Percentiles rank a stretch among this genome's conserved stretches.
Conservation (phyloP, 768 basidiomycete species). For the Udeniomyces megalosporus region DNA sequence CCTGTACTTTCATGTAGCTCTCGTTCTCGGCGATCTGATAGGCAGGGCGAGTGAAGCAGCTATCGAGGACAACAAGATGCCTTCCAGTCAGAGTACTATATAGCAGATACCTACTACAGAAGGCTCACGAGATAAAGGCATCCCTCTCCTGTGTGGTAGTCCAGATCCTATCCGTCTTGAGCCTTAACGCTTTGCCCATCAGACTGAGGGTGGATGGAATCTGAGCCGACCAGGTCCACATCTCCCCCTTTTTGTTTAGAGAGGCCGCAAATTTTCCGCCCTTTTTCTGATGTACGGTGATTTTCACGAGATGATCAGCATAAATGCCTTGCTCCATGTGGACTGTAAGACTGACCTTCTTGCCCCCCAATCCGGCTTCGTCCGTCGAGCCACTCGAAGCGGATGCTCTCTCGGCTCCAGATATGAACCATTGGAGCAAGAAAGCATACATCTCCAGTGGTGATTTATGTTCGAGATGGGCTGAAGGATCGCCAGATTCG, state of each 20-base stretch:
- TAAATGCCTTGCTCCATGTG: not conserved
- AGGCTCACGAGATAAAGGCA: slow-evolving; percentile 61
- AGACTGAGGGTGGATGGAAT: slow-evolving; percentile 52
- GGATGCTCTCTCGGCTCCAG: slow-evolving; percentile 61
- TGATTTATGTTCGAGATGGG: slow-evolving; percentile 47
- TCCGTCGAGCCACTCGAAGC: slow-evolving; percentile 26
- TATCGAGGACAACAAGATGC: slow-evolving; percentile 23
- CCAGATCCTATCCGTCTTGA: slow-evolving; percentile 71
- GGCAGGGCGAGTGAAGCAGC: slow-evolving; percentile 73
- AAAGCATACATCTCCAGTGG: slow-evolving; percentile 87
- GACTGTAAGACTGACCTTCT: slow-evolving; percentile 1
- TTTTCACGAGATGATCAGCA: not conserved
- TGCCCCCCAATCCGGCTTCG: not conserved
- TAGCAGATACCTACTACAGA: not conserved
- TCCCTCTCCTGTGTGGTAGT: slow-evolving; percentile 72
- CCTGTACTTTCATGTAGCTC: slow-evolving; percentile 62
- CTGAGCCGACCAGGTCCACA: slow-evolving; percentile 64
- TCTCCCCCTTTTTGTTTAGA: slow-evolving; percentile 19
- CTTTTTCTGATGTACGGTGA: slow-evolving; percentile 25
- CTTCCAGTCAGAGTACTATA: no score
- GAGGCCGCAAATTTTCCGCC: slow-evolving; percentile 30
- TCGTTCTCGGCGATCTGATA: slow-evolving; percentile 78
- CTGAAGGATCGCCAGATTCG: slow-evolving; percentile 46
- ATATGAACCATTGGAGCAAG: slow-evolving; percentile 77
- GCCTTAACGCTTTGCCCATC: slow-evolving; percentile 52